phyloP scores from a whole-genome alignment of 2,329 filamentous ascomycete genomes.

The Tolypocladium tropicale region DNA sequence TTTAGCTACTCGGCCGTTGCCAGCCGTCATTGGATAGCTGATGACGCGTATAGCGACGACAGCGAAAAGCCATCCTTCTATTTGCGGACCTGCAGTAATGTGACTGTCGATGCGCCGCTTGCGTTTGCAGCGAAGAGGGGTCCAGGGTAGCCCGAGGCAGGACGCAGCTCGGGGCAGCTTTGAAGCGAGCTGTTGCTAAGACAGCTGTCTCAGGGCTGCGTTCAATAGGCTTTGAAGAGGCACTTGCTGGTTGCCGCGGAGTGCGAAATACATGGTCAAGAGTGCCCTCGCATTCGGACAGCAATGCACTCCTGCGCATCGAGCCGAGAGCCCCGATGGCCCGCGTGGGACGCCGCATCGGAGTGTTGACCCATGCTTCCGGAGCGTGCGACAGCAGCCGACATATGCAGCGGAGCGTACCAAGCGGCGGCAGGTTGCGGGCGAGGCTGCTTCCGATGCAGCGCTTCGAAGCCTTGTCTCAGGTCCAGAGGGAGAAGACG shows the following conservation, averaged over 20 bases:
- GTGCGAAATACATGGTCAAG: too few species aligned
- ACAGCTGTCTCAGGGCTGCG: not conserved
- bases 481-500: not conserved
- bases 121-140: not conserved
- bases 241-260: too few species aligned
- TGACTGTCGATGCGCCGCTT: not conserved
- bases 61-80: not conserved
- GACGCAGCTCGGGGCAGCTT: too few species aligned
- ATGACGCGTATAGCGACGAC: not conserved
- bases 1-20: not conserved
- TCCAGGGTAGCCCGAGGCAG: too few species aligned
- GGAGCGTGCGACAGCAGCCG: not conserved
- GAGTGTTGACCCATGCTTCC: not conserved
- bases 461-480: not conserved
- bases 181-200: too few species aligned
- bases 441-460: not conserved
- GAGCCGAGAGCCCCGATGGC: not conserved
- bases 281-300: too few species aligned
- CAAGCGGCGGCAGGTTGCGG: too few species aligned
- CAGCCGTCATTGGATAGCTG: not conserved
- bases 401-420: not conserved
- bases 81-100: not conserved
- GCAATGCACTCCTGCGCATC: too few species aligned
- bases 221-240: not conserved
- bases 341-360: not conserved